Conservation (phyloP, 345 rosid genomes). For the Syzygium jambos region DNA sequence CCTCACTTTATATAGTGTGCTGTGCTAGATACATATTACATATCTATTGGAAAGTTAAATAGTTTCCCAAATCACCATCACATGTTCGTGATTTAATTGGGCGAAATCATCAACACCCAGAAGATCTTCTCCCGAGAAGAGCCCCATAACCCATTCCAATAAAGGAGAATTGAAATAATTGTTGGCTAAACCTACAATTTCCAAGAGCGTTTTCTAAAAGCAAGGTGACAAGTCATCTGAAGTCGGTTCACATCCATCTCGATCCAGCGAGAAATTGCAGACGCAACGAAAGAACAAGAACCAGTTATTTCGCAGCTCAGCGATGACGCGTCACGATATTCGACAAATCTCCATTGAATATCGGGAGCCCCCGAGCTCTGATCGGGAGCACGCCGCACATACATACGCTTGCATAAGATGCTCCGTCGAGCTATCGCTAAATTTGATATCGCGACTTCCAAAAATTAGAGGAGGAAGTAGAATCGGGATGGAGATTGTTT, state of each 20-base stretch:
- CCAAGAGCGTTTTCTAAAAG: background rate
- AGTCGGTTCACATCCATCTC: no score
- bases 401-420: no score
- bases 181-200: background rate
- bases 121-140: background rate
- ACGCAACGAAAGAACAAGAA: background rate
- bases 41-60: background rate
- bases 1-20: no score
- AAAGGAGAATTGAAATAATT: background rate
- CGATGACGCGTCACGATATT: fast-evolving
- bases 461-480: no score
- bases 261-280: no score
- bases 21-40: fast-evolving
- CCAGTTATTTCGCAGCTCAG: fast-evolving
- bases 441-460: no score
- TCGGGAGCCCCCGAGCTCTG: no score
- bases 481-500: no score
- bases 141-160: fast-evolving
- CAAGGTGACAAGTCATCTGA: background rate
- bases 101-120: background rate
- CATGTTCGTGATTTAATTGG: background rate
- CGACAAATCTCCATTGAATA: background rate
- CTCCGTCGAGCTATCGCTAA: no score
- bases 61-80: fast-evolving
- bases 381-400: no score